These are phyloP conservation scores for Citrus inodora DNA, from an alignment of 345 rosid species.

Conservation along the genomic window DNA sequence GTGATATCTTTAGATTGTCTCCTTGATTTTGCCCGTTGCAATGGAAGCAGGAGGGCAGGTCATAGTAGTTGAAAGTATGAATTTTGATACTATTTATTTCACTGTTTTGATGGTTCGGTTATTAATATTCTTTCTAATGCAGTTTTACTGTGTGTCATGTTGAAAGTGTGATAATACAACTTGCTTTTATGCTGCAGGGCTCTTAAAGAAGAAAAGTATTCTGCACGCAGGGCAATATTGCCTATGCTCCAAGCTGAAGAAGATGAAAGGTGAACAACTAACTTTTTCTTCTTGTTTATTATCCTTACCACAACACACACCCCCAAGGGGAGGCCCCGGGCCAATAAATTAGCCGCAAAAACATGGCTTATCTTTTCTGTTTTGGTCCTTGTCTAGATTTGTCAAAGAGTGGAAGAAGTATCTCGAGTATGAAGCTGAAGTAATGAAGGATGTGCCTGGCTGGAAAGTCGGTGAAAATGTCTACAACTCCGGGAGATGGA, in stretches of 20 bases:
- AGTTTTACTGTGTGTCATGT: not conserved
- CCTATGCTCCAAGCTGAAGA: conserved; percentile 99
- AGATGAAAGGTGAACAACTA: conserved; percentile 72
- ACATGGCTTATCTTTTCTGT: not conserved
- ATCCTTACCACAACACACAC: too few species aligned
- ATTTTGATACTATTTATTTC: not conserved
- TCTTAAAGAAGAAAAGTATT: conserved; percentile 90
- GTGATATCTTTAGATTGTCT: not conserved
- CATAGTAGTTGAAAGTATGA: not conserved
- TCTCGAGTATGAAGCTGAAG: conserved; percentile 95
- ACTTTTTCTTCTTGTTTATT: not conserved
- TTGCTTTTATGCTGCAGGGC: conserved; percentile 51
- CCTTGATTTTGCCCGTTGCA: not conserved
- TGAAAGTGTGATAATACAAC: not conserved
- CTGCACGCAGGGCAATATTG: conserved; percentile 81
- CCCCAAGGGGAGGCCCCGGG: accelerated
- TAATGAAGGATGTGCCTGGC: conserved; percentile 98
- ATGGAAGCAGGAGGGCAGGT: not conserved
- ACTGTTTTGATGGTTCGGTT: not conserved
- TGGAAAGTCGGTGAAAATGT: conserved; percentile 98
- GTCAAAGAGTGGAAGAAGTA: conserved; percentile 96
- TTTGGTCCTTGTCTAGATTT: conserved; percentile 43
- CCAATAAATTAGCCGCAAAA: not conserved
- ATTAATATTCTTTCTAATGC: not conserved
- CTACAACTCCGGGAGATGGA: conserved; percentile 93